phyloP scores from a whole-genome alignment of 2,329 filamentous ascomycete genomes.

The Shiraia bambusicola region DNA sequence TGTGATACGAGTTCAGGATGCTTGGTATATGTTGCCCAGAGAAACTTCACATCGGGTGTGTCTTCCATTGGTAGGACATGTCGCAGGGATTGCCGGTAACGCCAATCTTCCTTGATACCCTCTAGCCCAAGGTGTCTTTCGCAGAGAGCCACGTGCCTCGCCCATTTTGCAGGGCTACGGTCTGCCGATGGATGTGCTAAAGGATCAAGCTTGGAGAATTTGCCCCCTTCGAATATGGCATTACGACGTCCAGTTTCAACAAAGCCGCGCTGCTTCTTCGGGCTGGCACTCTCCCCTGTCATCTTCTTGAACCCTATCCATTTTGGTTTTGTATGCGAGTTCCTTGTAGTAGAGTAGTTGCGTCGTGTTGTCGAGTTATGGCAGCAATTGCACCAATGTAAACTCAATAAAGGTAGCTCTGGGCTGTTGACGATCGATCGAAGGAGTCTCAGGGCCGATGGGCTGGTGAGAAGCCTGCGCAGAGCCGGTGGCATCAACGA shows the following conservation, averaged over 20 bases:
- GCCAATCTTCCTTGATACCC: conserved; percentile 50
- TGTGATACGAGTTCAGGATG: conserved; percentile 38
- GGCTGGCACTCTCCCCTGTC: conserved; percentile 3
- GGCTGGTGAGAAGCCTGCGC: conserved; percentile 49
- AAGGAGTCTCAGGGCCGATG: conserved; percentile 46
- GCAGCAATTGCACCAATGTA: conserved; percentile 19
- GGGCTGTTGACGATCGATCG: conserved; percentile 34
- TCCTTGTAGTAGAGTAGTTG: conserved; percentile 14
- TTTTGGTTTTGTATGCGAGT: conserved; percentile 4
- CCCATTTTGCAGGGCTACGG: conserved; percentile 41
- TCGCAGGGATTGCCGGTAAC: conserved; percentile 38
- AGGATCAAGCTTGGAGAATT: background rate
- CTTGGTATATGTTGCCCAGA: conserved; percentile 52
- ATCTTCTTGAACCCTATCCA: conserved; percentile 20
- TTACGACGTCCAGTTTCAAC: conserved; percentile 7
- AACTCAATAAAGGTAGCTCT: conserved; percentile 22
- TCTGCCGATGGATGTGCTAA: background rate
- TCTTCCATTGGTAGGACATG: conserved; percentile 46
- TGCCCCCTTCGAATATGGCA: too few species aligned
- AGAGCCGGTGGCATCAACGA: conserved; percentile 49
- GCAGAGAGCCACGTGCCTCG: conserved; percentile 44
- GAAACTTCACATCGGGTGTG: conserved; percentile 38
- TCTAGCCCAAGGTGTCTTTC: conserved; percentile 44
- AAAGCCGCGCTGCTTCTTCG: conserved; percentile 10
- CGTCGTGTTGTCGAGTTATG: conserved; percentile 6